phyloP scores from a whole-genome alignment of 1,139 yeast genomes.

The Petasospora fabianii region DNA sequence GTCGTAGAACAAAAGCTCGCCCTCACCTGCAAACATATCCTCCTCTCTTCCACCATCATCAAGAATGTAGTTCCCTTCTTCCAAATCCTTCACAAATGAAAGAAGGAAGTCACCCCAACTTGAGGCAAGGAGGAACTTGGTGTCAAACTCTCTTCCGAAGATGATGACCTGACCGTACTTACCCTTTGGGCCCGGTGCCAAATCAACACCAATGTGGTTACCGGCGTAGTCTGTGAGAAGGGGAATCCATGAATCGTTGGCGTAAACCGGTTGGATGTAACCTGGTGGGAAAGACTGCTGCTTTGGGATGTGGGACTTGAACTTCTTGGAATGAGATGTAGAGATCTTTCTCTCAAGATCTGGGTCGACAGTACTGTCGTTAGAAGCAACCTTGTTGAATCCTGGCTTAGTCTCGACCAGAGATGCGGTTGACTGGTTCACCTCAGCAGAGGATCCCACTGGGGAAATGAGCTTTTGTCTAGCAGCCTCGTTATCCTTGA shows the following conservation, averaged over 20 bases:
- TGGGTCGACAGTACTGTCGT: slow-evolving; percentile 25
- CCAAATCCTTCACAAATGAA: slow-evolving; percentile 79
- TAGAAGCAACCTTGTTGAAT: slow-evolving; percentile 25
- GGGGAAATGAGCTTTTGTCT: slow-evolving; percentile 22
- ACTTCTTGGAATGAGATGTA: slow-evolving; percentile 24
- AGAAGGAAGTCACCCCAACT: slow-evolving; percentile 84
- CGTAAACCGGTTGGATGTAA: slow-evolving; percentile 65
- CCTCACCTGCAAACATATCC: slow-evolving; percentile 64
- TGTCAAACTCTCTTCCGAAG: slow-evolving; percentile 88
- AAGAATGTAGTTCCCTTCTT: slow-evolving; percentile 68
- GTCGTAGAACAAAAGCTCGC: slow-evolving; percentile 66
- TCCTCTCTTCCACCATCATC: slow-evolving; percentile 42
- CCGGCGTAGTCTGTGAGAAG: slow-evolving; percentile 84
- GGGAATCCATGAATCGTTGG: slow-evolving; percentile 91
- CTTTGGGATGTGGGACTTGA: slow-evolving; percentile 41
- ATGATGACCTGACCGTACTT: slow-evolving; percentile 79
- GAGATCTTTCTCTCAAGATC: slow-evolving; percentile 28
- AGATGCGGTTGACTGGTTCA: slow-evolving; percentile 16
- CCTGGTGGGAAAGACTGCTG: slow-evolving; percentile 78
- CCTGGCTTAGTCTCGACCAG: slow-evolving; percentile 26
- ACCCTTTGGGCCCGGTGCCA: slow-evolving; percentile 79
- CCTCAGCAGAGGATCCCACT: slow-evolving; percentile 21
- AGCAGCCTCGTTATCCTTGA: slow-evolving; percentile 15
- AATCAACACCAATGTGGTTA: slow-evolving; percentile 83
- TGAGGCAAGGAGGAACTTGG: slow-evolving; percentile 70